A percentile compares a stretch with the other conserved stretches of the same genome.
Evolutionary conservation across 345 rosid species (phyloP).

Genomic region (Salix purpurea): DNA sequence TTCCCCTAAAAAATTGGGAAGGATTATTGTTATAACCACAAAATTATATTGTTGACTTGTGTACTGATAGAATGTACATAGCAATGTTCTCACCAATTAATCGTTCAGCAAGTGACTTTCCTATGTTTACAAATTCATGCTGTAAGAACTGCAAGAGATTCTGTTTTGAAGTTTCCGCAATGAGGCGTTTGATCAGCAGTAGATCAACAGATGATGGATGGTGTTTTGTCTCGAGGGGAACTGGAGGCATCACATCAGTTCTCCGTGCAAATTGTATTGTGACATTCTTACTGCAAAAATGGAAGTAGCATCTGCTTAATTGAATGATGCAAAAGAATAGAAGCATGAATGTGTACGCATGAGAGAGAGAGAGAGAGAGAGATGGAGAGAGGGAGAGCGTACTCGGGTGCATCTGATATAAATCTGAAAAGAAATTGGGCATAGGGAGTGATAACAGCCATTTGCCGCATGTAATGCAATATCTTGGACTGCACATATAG

Average conservation of each 20-base stretch:
- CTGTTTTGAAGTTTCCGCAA: conserved; percentile 83
- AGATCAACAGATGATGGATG: conserved; percentile 97
- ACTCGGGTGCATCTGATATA: conserved; percentile 75
- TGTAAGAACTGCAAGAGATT: conserved; percentile 85
- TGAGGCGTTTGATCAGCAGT: conserved; percentile 80
- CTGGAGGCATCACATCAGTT: conserved; percentile 93
- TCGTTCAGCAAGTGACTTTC: conserved; percentile 71
- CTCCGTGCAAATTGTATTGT: conserved; percentile 79
- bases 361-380: not conserved
- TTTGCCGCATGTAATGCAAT: conserved; percentile 96
- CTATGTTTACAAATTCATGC: conserved; percentile 90
- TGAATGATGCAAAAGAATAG: not conserved
- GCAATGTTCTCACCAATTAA: conserved; percentile 53
- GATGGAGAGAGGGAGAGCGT: conserved; percentile 30
- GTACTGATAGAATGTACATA: not conserved
- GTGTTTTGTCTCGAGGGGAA: conserved; percentile 90
- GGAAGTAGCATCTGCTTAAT: not conserved
- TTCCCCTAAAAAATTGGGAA: conserved; percentile 53
- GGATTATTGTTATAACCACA: not conserved
- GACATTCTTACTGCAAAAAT: conserved; percentile 63
- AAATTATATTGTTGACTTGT: not conserved
- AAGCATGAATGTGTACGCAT: not conserved
- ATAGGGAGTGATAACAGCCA: conserved; percentile 98
- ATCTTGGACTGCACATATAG: conserved; percentile 72
- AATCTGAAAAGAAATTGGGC: conserved; percentile 84